A percentile compares a stretch with the other conserved stretches of the same genome.
phyloP scores from a whole-genome alignment of 1,284 basidiomycete genomes.

The Cerioporus squamosus region DNA sequence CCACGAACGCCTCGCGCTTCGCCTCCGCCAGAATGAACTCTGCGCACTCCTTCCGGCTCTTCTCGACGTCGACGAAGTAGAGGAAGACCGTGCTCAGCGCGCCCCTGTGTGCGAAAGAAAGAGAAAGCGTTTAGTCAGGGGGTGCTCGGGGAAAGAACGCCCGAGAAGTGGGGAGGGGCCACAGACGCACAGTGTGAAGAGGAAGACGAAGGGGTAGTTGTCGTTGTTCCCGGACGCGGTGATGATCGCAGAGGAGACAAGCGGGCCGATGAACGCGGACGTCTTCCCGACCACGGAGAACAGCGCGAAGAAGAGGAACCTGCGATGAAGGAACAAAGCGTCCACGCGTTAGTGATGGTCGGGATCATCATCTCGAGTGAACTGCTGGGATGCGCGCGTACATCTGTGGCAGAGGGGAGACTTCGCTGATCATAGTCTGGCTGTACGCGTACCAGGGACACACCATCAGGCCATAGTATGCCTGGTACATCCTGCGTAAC shows the following conservation, averaged over 20 bases:
- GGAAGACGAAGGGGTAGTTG: conserved; percentile 83
- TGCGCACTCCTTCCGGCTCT: conserved; percentile 69
- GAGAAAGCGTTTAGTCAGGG: background rate
- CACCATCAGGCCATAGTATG: conserved; percentile 77
- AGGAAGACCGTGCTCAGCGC: conserved; percentile 66
- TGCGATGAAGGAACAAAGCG: conserved; percentile 36
- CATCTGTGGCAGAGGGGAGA: conserved; percentile 77
- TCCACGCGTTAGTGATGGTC: background rate
- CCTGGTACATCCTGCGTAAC: conserved; percentile 61
- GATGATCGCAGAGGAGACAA: conserved; percentile 78
- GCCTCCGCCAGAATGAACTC: conserved; percentile 65
- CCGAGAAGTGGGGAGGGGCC: background rate
- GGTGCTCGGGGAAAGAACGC: background rate
- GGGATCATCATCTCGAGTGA: conserved; percentile 16
- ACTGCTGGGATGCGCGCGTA: conserved; percentile 32
- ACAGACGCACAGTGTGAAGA: conserved; percentile 67
- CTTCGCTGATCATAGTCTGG: conserved; percentile 86
- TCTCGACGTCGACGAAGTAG: conserved; percentile 71
- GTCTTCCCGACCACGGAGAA: conserved; percentile 81
- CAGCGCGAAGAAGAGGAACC: conserved; percentile 80
- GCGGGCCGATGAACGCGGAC: conserved; percentile 82
- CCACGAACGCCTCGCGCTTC: conserved; percentile 49
- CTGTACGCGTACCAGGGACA: conserved; percentile 87
- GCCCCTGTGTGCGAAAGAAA: conserved; percentile 46
- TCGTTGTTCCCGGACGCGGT: conserved; percentile 72